Conservation (phyloP, 345 rosid genomes). For the Diplotaxis tenuifolia region DNA sequence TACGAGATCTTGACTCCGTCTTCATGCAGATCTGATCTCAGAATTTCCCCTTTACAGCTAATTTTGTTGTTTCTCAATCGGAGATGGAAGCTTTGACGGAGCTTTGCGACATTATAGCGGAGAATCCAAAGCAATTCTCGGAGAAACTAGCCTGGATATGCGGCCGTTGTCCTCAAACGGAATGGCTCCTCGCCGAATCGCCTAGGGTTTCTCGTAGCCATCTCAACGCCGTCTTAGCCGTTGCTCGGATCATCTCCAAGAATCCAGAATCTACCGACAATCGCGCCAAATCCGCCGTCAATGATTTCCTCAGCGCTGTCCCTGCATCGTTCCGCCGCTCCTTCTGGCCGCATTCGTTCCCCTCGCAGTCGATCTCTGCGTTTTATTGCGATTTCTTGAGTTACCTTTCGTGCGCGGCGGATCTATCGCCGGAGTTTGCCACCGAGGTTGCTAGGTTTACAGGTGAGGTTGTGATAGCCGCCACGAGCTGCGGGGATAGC, state of each 20-base stretch:
- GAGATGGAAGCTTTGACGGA: constrained; percentile 83
- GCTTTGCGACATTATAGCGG: constrained; percentile 78
- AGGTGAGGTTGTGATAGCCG: constrained; percentile 65
- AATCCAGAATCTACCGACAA: constrained; percentile 48
- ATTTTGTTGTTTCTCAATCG: background rate
- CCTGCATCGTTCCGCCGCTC: constrained; percentile 70
- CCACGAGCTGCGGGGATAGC: constrained; percentile 37
- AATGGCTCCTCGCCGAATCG: constrained; percentile 54
- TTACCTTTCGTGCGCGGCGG: constrained; percentile 53
- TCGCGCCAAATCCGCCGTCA: constrained; percentile 54
- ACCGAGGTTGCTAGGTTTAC: constrained; percentile 59
- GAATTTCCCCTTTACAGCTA: background rate
- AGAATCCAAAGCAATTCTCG: constrained; percentile 70
- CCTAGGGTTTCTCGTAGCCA: constrained; percentile 80
- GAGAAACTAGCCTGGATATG: constrained; percentile 89
- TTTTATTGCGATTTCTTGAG: constrained; percentile 68
- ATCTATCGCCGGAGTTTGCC: constrained; percentile 56
- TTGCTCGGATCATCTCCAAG: constrained; percentile 70
- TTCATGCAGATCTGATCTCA: constrained; percentile 34
- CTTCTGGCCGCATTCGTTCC: constrained; percentile 88
- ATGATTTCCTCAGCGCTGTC: constrained; percentile 66
- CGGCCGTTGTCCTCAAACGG: constrained; percentile 85
- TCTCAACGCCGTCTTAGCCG: constrained; percentile 85
- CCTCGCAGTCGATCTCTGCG: constrained; percentile 48
- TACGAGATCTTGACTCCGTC: constrained; percentile 28